Conservation (phyloP, 768 basidiomycete species). For the Russula brevipes region DNA sequence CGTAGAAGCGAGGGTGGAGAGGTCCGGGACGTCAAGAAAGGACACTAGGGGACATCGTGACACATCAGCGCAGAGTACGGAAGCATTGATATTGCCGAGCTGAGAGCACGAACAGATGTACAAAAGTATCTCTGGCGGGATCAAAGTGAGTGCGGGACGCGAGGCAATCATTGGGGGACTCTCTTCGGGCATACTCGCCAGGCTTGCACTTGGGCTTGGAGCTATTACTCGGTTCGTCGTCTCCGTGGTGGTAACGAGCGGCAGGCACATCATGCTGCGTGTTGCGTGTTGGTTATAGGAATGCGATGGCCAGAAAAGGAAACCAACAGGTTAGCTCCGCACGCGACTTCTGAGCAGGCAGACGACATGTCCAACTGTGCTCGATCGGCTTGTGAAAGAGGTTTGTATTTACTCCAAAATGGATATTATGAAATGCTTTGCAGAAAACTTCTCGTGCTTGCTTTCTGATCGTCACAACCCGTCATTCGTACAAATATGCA, state of each 20-base stretch:
- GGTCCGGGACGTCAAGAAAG: constrained; percentile 70
- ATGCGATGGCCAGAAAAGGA: constrained; percentile 3
- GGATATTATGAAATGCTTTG: not conserved
- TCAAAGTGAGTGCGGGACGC: not conserved
- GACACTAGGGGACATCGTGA: constrained; percentile 42
- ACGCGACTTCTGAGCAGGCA: constrained; percentile 8
- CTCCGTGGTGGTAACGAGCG: not conserved
- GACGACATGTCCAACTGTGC: constrained; percentile 4
- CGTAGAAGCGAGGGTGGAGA: constrained; percentile 47
- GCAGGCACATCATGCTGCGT: too few relatives aligned
- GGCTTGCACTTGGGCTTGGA: too few relatives aligned
- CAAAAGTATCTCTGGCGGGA: constrained; percentile 19
- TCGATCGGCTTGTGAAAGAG: constrained; percentile 7
- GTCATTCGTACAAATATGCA: constrained; percentile 17
- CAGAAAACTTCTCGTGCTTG: constrained; percentile 3
- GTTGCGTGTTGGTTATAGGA: not conserved
- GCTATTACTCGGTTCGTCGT: not conserved
- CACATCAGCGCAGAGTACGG: constrained; percentile 8
- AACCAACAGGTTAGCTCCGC: not conserved
- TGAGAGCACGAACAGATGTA: constrained; percentile 14
- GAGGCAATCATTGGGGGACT: not conserved
- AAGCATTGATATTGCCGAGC: not conserved
- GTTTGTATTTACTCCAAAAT: constrained; percentile 1
- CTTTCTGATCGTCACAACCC: not conserved
- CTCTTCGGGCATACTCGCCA: not conserved